Percentiles rank a stretch among this genome's conserved stretches.
Conservation (phyloP, 176 grass and related monocot genomes). For the Oryza meridionalis region DNA sequence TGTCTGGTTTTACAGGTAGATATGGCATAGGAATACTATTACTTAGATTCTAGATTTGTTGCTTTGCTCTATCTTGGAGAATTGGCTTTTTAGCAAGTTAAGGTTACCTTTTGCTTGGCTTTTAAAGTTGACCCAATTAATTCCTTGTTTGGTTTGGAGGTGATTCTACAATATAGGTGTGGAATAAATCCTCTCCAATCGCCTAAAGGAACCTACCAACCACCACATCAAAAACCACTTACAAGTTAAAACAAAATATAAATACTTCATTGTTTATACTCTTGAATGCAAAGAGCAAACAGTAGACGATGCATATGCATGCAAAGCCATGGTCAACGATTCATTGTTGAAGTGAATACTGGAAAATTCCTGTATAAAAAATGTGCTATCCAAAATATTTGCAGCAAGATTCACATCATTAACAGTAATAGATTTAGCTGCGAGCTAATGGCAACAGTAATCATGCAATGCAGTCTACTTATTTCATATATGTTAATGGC, state of each 20-base stretch:
- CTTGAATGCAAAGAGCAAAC: conserved; percentile 6
- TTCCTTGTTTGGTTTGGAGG: too few relatives aligned
- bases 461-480: not conserved
- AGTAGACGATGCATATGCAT: not conserved
- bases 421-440: not conserved
- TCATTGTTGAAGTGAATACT: conserved; percentile 3
- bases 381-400: conserved; percentile 4
- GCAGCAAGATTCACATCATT: not conserved
- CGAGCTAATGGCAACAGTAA: not conserved
- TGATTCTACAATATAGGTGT: too few relatives aligned
- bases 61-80: not conserved
- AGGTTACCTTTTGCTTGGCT: not conserved
- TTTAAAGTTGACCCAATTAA: too few relatives aligned
- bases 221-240: not conserved
- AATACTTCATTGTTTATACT: not conserved
- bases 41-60: conserved; percentile 4
- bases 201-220: not conserved
- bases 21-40: not conserved
- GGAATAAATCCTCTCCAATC: too few relatives aligned
- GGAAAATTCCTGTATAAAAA: not conserved
- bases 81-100: not conserved
- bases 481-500: conserved; percentile 24
- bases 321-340: too few relatives aligned
- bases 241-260: not conserved
- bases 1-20: not conserved